Evolutionary conservation across 352 stramenopile genomes (phyloP), one percentile per base, ranked within the genome.

Genomic region (Phytophthora meadii): DNA sequence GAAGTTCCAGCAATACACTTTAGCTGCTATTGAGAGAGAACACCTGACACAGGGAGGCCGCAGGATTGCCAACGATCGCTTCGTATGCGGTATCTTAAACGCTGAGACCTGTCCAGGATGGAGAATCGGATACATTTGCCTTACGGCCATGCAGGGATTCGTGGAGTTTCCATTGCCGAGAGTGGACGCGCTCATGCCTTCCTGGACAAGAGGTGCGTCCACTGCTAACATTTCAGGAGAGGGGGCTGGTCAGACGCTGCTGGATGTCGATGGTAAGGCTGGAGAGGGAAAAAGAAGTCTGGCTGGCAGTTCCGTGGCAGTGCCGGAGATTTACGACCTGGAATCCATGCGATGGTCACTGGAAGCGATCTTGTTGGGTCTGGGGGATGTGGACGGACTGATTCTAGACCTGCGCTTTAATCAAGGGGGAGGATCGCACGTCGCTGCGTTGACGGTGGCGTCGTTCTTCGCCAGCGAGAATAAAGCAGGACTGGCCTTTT

Each of bases 281-380:
- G 46, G 24, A 54, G 42, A 54, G 12, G 51, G 42, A 11, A 55
- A 39, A 42, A 39, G 36, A 30, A 28, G 52, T 55, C 4, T 65
- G 24, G 54, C 58, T 3, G 46, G 51, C 10, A 77, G 61, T 19
- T 70, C 64, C 36, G 48, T 80, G 45, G 42, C 70, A 0, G 84
- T 95, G 17, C 87, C 87, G 1, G 83, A 93, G 68, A 86, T 92
- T 17, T 95, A 92, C 57, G 87, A 95, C 58, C 55, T 95, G n/a
- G 87, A 95, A 67, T 88, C 84, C 6, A 93, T 95, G 84, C 84
- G 84, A 14, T 95, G 87, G 87, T 89, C 87, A 27, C 63, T 95
- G n/a, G 84, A 95, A 72, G 84, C 87, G 8, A 88, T 95, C 24
- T 75, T 94, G 40, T 65, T 81, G 25, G 77, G 77, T 7, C 64